Evolutionary conservation across 2,329 filamentous ascomycete species (phyloP), one percentile per base, ranked within the genome.

Genomic region (Penicillium decumbens): DNA sequence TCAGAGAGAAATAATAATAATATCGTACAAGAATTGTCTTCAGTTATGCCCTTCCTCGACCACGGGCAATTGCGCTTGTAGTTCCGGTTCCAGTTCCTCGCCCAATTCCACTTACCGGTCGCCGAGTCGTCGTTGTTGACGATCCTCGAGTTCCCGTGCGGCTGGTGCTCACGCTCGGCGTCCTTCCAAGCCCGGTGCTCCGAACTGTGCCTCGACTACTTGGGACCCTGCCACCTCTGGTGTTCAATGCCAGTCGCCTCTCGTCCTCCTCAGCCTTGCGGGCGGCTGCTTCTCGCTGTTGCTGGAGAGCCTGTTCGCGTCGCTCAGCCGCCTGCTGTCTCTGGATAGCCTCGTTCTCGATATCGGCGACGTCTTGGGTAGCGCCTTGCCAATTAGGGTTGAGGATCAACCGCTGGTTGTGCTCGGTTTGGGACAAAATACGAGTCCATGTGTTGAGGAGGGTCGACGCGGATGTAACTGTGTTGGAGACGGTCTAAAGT

Each of bases 341-440:
- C 54, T 84, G 75, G 10, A 83, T 68, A 3, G 83, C 83, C 66
- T 97, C 92, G 46, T 84, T 85, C 70, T 97, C 92, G 48, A 90
- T 81, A 53, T 95, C 89, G n/a, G 82, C 78, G 33, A 95, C 72
- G 71, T 98, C 93, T 64, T 91, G 84, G 4, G 83, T 88, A 25
- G 91, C 88, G 49, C 93, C 93, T 65, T 92, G 86, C 90, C 92
- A 98, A 50, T 83, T 78, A 1, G 89, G 88, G 64, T 95, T 87
- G 40, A 97, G 78, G 39, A 98, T 85, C 43, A 98, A 77, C 23
- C 93, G 84, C 69, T 97, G 91, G 66, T 95, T 97, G 72, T 98
- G 93, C 72, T 98, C 93, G 4, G 93, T 96, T 71, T 98, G 93
- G 6, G 89, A 93, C 10, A 98, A 81, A 58, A 98, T 96, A 45